Conservation (phyloP, 2,329 filamentous ascomycete species). For the Alternaria triticimaculans region DNA sequence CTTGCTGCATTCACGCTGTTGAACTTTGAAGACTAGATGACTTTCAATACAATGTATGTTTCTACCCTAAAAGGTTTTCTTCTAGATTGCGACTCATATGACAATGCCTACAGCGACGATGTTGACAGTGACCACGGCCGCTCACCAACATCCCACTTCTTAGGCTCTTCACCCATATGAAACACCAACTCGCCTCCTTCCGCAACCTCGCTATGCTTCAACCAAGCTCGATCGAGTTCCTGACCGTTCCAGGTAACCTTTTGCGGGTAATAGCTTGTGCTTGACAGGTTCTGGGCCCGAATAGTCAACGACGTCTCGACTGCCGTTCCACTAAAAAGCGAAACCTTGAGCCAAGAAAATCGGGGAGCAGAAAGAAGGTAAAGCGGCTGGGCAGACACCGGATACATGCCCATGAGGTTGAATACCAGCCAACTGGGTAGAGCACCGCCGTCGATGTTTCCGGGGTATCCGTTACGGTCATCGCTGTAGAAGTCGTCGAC, state of each 20-base stretch:
- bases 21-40: not conserved
- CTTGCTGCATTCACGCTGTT: not conserved
- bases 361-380: slow-evolving; percentile 51
- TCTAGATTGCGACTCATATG: not conserved
- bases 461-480: slow-evolving; percentile 44
- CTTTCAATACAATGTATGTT: not conserved
- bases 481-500: slow-evolving; percentile 44
- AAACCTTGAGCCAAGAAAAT: slow-evolving; percentile 31
- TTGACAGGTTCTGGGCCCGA: slow-evolving; percentile 4
- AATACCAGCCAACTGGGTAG: slow-evolving; percentile 56
- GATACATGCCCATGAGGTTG: slow-evolving; percentile 54
- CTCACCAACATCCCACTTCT: slow-evolving; percentile 6
- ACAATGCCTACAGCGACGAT: not conserved
- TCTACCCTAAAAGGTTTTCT: not conserved
- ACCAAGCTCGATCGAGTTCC: slow-evolving; percentile 7
- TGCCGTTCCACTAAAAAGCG: slow-evolving; percentile 7
- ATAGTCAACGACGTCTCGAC: slow-evolving; percentile 5
- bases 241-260: slow-evolving; percentile 4
- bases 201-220: slow-evolving; percentile 6
- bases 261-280: slow-evolving; percentile 8
- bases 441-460: slow-evolving; percentile 51
- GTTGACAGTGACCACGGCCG: slow-evolving; percentile 10
- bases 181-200: slow-evolving; percentile 10
- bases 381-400: slow-evolving; percentile 49
- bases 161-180: slow-evolving; percentile 5